phyloP scores from a whole-genome alignment of 495 filamentous ascomycete species.

The Cairneyella variabilis region DNA sequence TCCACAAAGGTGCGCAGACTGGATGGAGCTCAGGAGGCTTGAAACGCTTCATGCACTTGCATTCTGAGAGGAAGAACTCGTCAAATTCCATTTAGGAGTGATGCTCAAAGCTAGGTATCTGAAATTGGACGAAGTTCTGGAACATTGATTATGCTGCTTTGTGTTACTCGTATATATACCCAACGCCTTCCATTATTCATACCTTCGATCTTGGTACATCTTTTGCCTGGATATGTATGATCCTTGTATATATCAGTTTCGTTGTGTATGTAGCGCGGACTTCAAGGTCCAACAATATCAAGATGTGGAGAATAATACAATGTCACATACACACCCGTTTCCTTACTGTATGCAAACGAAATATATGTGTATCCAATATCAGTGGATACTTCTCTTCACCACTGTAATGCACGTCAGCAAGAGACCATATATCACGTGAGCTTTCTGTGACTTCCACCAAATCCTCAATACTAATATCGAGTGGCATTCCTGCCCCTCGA shows the following conservation, averaged over 20 bases:
- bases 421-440: no score
- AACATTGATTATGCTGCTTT: no score
- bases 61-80: constrained; percentile 8
- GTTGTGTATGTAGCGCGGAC: neutral
- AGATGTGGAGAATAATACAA: neutral
- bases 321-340: neutral
- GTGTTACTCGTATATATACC: neutral
- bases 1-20: constrained; percentile 10
- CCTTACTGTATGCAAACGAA: neutral
- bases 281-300: neutral
- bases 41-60: constrained; percentile 16
- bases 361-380: no score
- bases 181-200: neutral
- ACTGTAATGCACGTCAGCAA: no score
- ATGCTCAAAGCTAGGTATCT: neutral
- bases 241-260: neutral
- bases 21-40: constrained; percentile 14
- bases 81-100: neutral
- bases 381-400: neutral
- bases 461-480: no score
- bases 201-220: neutral
- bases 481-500: no score
- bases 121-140: neutral
- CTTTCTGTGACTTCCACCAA: no score
- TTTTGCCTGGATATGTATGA: neutral